These are phyloP conservation scores for Cystoisospora suis DNA, from an alignment of 169 alveolate genomes.

Conservation along the genomic window DNA sequence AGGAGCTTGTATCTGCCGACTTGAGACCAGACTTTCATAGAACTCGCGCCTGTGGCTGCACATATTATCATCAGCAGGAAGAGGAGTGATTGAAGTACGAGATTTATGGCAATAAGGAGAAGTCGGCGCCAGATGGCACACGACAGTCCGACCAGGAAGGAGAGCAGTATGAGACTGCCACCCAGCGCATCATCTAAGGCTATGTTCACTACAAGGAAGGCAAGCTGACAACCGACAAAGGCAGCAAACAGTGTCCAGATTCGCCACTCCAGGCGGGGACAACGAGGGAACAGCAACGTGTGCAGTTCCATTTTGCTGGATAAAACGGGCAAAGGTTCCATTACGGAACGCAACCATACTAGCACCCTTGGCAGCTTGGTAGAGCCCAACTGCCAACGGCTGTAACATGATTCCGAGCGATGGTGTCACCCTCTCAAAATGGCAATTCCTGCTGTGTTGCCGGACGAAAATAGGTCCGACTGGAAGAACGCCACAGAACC, in stretches of 20 bases:
- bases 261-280: conserved; percentile 2
- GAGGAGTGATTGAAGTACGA: background rate
- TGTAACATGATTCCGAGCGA: background rate
- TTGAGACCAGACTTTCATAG: background rate
- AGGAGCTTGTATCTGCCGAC: background rate
- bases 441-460: background rate
- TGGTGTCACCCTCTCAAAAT: background rate
- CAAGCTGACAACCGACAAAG: background rate
- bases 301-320: background rate
- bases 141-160: background rate
- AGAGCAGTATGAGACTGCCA: background rate
- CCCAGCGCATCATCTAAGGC: background rate
- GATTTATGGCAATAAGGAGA: background rate
- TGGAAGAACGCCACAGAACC: too few relatives aligned
- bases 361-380: background rate
- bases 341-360: background rate
- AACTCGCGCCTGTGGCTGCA: background rate
- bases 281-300: background rate
- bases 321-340: background rate
- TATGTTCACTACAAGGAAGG: background rate
- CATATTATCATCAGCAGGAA: background rate
- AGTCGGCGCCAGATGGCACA: background rate
- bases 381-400: background rate
- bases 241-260: background rate
- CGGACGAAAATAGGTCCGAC: too few relatives aligned